Percentiles rank a stretch among this genome's conserved stretches.
Evolutionary conservation across 2,329 filamentous ascomycete species (phyloP).

Genomic region (Acrocalymma vagum): DNA sequence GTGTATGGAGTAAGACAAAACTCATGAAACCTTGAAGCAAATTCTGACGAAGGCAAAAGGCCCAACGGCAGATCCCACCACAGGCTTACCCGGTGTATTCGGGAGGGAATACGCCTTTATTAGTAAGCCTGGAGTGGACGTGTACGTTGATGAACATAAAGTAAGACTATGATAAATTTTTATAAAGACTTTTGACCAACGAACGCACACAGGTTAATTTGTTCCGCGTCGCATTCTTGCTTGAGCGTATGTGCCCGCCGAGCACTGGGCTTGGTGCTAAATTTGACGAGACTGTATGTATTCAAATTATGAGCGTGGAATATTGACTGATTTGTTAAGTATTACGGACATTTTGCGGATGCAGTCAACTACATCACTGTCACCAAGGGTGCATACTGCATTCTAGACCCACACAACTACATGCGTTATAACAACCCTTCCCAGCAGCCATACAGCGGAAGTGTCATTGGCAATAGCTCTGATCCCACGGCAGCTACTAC

Average conservation of each 20-base stretch:
- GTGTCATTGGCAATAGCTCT: slow-evolving; percentile 58
- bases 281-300: slow-evolving; percentile 62
- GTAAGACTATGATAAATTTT: slow-evolving; percentile 59
- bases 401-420: slow-evolving; percentile 62
- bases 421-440: slow-evolving; percentile 63
- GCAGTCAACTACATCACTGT: slow-evolving; percentile 62
- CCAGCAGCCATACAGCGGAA: slow-evolving; percentile 57
- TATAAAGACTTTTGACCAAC: neutral
- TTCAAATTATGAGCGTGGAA: no score
- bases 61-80: slow-evolving; percentile 31
- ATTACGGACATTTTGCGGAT: slow-evolving; percentile 56
- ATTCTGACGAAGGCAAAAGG: slow-evolving; percentile 11
- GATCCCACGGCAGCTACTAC: slow-evolving; percentile 58
- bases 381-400: slow-evolving; percentile 54
- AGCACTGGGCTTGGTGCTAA: slow-evolving; percentile 56
- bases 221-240: no score
- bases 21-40: neutral
- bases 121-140: slow-evolving; percentile 47
- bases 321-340: no score
- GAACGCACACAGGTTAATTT: neutral
- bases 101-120: slow-evolving; percentile 62
- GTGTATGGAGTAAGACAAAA: no score
- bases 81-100: slow-evolving; percentile 57
- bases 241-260: slow-evolving; percentile 60
- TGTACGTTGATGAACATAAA: slow-evolving; percentile 23